A percentile compares a stretch with the other conserved stretches of the same genome.
Evolutionary conservation across 2,329 filamentous ascomycete genomes (phyloP).

Genomic region (Orbilia blumenaviensis): DNA sequence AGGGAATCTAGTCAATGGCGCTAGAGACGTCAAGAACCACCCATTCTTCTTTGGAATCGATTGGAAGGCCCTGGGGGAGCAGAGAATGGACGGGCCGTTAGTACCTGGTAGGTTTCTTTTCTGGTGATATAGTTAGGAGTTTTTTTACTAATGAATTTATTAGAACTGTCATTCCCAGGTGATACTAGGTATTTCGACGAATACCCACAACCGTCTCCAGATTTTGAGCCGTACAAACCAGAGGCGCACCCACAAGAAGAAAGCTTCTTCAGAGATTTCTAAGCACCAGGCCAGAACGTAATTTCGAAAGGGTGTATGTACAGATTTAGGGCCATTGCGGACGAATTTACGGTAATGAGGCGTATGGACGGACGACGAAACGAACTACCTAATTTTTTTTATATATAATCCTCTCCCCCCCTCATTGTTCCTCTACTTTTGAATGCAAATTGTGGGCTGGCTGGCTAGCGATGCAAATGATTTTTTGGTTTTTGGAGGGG

Average conservation of each 20-base stretch:
- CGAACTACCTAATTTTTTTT: background rate
- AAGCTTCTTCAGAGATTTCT: constrained; percentile 76
- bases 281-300: constrained; percentile 8
- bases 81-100: constrained; percentile 62
- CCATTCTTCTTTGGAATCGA: constrained; percentile 77
- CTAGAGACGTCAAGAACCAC: constrained; percentile 75
- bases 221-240: constrained; percentile 65
- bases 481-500: background rate
- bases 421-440: background rate
- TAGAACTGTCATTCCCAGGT: constrained; percentile 75
- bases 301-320: background rate
- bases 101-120: constrained; percentile 62
- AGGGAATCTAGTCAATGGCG: constrained; percentile 80
- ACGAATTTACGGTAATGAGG: constrained; percentile 2
- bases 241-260: constrained; percentile 77
- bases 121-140: background rate
- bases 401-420: background rate
- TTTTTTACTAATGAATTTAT: constrained; percentile 64
- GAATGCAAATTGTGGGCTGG: constrained; percentile 11
- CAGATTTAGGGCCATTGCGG: background rate
- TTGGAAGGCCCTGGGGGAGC: constrained; percentile 76
- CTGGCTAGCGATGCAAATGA: constrained; percentile 2
- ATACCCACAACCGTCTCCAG: constrained; percentile 73
- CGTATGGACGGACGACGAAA: background rate
- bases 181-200: constrained; percentile 84